Evolutionary conservation across 345 rosid genomes (phyloP), one percentile per base, ranked within the genome.

Genomic region (Arabidopsis thaliana): DNA sequence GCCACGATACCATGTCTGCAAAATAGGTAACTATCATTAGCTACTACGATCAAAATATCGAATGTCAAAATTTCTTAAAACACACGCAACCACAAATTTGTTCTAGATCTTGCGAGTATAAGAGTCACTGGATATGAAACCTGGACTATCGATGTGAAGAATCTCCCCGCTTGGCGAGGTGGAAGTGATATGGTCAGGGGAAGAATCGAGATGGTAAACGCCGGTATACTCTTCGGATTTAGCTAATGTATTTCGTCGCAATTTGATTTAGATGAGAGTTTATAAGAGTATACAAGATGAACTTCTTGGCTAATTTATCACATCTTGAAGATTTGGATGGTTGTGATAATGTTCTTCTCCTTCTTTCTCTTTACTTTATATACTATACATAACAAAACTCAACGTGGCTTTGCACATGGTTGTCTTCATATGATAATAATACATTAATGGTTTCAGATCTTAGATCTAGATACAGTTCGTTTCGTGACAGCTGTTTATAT

Each of bases 351-450:
- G 59, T 23, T 23, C 36, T 50, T 50, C 55, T 45, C 23, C 48
- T 65, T 49, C 41, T 49, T 46, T 33, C 32, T 4, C 69, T 65
- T 33, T 46, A 46, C 32, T 14, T 45, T 8, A 42, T 62, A 60
- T 65, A 46, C 24, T 13, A 63, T 13, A 48, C 41, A 16, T 46
- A 14, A 56, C 37, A 55, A 13, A 5, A 32, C 23, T 32, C 40
- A 56, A 30, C 24, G 61, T 56, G 3, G 7, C 23, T n/a, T 55
- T 30, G 56, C 69, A 33, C 32, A 33, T 65, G 25, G 69, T 16
- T 32, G 50, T 64, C 56, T 32, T 32, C 30, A 46, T 30, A 0
- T 32, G 69, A 32, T 46, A 32, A 9, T 45, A 10, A 64, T 9
- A 32, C 49, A 42, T 42, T 62, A 13, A 41, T 42, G 41, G 5